Evolutionary conservation across 1,284 basidiomycete genomes (phyloP).

Genomic region (Pterulicium gracile): DNA sequence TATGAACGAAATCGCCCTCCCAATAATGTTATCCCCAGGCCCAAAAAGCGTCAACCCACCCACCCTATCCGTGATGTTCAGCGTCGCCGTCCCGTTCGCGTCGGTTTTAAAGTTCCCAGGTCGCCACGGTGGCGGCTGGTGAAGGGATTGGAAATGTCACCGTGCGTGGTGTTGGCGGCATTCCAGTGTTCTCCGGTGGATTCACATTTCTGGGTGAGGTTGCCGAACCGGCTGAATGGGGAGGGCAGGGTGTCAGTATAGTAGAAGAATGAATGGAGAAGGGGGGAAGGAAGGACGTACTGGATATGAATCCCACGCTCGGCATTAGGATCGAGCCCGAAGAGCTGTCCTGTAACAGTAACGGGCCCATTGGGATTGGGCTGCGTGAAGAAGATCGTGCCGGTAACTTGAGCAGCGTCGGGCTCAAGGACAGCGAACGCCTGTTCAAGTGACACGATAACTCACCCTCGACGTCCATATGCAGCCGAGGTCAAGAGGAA

Average conservation of each 20-base stretch:
- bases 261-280: too few species aligned
- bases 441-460: too few species aligned
- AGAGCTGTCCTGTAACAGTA: background rate
- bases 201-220: slow-evolving; percentile 3
- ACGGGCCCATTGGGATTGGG: background rate
- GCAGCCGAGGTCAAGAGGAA: too few species aligned
- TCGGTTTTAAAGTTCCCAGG: slow-evolving; percentile 4
- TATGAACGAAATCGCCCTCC: too few species aligned
- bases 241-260: too few species aligned
- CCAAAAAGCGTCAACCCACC: background rate
- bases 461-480: too few species aligned
- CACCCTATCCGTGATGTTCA: background rate
- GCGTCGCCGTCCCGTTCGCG: slow-evolving; percentile 2
- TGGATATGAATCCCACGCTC: slow-evolving; percentile 4
- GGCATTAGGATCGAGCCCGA: slow-evolving; percentile 4
- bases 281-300: background rate
- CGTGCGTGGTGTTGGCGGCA: slow-evolving; percentile 5
- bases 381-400: slow-evolving; percentile 4
- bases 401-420: background rate
- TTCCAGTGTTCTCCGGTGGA: slow-evolving; percentile 5
- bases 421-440: background rate
- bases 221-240: slow-evolving; percentile 5
- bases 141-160: background rate
- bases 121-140: slow-evolving; percentile 2
- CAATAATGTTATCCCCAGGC: too few species aligned